Evolutionary conservation across 2,329 filamentous ascomycete genomes (phyloP).

Genomic region (Penicillium thymicola): DNA sequence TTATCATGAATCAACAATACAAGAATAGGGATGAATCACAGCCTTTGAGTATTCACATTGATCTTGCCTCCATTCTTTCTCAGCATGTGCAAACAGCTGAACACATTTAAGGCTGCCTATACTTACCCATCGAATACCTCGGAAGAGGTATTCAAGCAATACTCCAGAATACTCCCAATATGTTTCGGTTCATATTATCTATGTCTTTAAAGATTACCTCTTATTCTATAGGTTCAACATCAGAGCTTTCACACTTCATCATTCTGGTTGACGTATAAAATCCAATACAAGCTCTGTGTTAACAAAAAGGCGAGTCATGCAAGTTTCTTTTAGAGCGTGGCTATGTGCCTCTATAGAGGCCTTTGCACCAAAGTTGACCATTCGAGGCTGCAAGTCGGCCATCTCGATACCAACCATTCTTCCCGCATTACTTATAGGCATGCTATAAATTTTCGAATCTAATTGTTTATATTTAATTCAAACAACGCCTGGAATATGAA

Average conservation of each 20-base stretch:
- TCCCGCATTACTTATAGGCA: too few relatives aligned
- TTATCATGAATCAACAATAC: constrained; percentile 12
- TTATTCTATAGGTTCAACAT: not conserved
- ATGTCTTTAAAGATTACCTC: not conserved
- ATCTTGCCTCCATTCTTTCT: constrained; percentile 7
- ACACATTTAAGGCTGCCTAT: not conserved
- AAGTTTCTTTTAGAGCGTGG: not conserved
- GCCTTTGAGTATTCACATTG: not conserved
- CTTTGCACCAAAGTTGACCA: not conserved
- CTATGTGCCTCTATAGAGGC: not conserved
- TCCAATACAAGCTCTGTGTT: not conserved
- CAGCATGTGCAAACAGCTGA: not conserved
- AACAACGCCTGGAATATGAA: not conserved
- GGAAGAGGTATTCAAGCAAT: not conserved
- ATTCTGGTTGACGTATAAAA: not conserved
- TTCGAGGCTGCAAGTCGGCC: not conserved
- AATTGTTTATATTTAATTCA: too few relatives aligned
- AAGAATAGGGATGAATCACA: not conserved
- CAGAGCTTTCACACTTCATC: not conserved
- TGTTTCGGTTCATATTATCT: not conserved
- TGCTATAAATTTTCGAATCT: too few relatives aligned
- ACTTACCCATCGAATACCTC: not conserved
- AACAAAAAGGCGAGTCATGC: not conserved
- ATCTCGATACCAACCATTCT: too few relatives aligned
- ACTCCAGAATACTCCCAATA: not conserved